Evolutionary conservation across 441 rosid genomes (phyloP).

Genomic region (Syzygium malaccense): DNA sequence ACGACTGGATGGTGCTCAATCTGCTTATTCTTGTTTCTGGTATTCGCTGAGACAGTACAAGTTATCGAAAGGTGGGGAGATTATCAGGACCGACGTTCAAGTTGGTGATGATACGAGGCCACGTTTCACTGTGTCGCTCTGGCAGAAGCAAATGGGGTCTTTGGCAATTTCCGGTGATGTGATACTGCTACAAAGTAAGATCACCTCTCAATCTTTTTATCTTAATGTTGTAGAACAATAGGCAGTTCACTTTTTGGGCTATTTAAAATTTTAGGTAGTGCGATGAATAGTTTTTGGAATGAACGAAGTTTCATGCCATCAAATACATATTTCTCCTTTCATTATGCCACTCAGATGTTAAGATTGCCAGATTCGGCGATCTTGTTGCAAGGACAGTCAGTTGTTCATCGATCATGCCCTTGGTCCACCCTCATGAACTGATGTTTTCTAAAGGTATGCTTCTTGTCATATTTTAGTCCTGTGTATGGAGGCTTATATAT

Average conservation of each 20-base stretch:
- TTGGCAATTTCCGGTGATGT: constrained; percentile 31
- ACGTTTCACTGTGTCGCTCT: constrained; percentile 33
- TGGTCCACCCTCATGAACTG: constrained; percentile 24
- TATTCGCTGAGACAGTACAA: constrained; percentile 23
- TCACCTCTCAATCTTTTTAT: not conserved
- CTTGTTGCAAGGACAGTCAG: constrained; percentile 34
- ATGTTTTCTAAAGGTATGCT: constrained; percentile 31
- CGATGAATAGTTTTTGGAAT: not conserved
- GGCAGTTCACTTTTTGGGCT: not conserved
- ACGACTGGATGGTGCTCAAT: not conserved
- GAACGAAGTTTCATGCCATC: not conserved
- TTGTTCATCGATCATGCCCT: constrained; percentile 28
- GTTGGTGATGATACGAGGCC: constrained; percentile 50
- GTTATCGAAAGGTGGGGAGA: constrained; percentile 33
- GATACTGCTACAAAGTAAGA: constrained; percentile 29
- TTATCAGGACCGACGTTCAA: constrained; percentile 43
- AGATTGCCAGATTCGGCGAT: constrained; percentile 31
- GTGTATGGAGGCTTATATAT: not conserved
- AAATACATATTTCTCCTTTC: not conserved
- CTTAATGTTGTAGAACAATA: not conserved
- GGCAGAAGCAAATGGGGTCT: constrained; percentile 43
- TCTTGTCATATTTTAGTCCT: not conserved
- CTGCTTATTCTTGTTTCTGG: not conserved
- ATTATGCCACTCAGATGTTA: constrained; percentile 28
- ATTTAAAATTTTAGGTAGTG: not conserved